Conservation (phyloP, 306 rosid species). For the Glycine soja region DNA sequence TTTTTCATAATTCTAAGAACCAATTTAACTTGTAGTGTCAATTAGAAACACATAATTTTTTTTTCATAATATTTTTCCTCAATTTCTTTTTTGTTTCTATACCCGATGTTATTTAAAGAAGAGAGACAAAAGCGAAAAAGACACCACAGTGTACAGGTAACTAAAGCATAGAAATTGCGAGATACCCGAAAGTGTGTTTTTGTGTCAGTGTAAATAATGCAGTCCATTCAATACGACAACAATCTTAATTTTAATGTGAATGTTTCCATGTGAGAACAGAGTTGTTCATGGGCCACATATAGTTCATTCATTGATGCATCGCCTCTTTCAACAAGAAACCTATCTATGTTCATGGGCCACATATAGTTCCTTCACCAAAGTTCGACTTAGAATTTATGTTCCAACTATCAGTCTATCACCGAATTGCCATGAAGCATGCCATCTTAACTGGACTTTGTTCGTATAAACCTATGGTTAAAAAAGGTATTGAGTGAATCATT, state of each 20-base stretch:
- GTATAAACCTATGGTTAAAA: background rate
- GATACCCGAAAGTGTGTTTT: constrained; percentile 27
- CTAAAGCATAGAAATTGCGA: constrained; percentile 13
- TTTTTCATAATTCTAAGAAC: background rate
- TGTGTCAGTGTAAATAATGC: background rate
- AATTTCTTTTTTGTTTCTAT: background rate
- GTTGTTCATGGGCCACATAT: constrained; percentile 5
- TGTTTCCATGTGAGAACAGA: background rate
- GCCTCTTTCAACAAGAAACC: background rate
- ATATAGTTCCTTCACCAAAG: background rate
- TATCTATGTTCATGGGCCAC: too few relatives aligned
- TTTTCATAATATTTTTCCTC: too few relatives aligned
- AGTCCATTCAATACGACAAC: background rate
- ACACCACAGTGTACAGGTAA: background rate
- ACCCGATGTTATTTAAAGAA: background rate
- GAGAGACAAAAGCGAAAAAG: constrained; percentile 6
- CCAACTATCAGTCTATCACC: background rate
- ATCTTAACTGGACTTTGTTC: background rate
- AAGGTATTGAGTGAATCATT: too few relatives aligned
- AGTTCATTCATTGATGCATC: background rate
- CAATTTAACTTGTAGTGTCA: background rate
- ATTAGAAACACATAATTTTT: background rate
- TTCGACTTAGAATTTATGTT: background rate
- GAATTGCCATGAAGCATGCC: background rate
- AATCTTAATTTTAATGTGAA: background rate